Evolutionary conservation across 2,329 filamentous ascomycete species (phyloP), one percentile per base, ranked within the genome.

Genomic region (Chaetomiaceae sp.): DNA sequence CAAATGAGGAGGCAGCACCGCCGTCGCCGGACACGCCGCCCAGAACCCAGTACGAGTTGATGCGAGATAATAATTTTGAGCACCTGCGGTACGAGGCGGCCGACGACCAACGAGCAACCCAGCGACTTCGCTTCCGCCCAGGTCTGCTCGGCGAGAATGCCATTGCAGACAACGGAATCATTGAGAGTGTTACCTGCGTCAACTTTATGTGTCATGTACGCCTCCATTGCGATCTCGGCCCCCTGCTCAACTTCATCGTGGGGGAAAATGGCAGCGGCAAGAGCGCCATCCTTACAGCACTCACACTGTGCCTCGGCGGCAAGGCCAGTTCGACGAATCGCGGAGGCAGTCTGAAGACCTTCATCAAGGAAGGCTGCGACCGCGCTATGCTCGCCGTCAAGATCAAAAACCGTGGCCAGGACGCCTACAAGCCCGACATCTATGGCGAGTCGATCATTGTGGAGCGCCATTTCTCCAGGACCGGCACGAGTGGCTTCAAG

Each of bases 211-310:
- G 92, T 65, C 94, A 99, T 67, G 77, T 84, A 40, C 84, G 86
- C 51, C 79, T 97, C 16, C 82, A 86, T 38, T 87, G 95, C 55
- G 81, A 87, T 52, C 77, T 99, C n/a, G 94, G 94, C 0, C 94
- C 94, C 0, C 75, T 96, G 33, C 95, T 99, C 69, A 99, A 99
- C 70, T 99, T 99, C 71, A 91, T 99, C 57, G 91, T 96, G 51
- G 94, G 94, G 14, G 90, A 96, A 69, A 99, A 99, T 66, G 94
- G 94, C 29, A 97, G 92, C 66, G 94, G 94, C 32, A 99, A 99
- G 74, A 99, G 94, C 68, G 94, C 94, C 2, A 87, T 97, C 13
- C 74, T 99, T 25, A 97, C 94, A 0, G 94, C 90, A 4, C 82
- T 99, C 59, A 96, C 90, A 0, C 78, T 99, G 30, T 97, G 94